phyloP scores from a whole-genome alignment of 2,329 filamentous ascomycete genomes.

The Ascocoryne sarcoides region DNA sequence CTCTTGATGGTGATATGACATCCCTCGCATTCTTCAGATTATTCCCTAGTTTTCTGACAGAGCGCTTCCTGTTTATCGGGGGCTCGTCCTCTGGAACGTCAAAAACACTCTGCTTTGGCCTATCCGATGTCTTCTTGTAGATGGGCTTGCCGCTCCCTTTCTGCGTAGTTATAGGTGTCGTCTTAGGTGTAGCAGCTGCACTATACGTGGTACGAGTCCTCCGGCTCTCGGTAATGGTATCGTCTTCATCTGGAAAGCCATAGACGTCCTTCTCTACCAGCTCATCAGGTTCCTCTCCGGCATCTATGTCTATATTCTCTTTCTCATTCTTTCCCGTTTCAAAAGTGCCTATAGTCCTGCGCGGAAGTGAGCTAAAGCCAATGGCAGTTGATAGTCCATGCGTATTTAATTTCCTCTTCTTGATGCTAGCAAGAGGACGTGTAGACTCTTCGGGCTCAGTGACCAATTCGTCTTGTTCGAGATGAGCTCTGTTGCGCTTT shows the following conservation, averaged over 20 bases:
- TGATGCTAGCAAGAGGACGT: conserved; percentile 8
- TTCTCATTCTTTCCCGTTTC: conserved; percentile 6
- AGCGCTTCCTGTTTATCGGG: not conserved
- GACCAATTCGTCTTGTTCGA: conserved; percentile 15
- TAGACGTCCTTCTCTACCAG: conserved; percentile 7
- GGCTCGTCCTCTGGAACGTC: conserved; percentile 10
- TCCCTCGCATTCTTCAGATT: conserved; percentile 7
- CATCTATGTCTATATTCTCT: conserved; percentile 7
- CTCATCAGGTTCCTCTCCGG: conserved; percentile 7
- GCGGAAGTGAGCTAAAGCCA: conserved; percentile 5
- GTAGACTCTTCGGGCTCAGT: conserved; percentile 1
- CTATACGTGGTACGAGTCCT: conserved; percentile 1
- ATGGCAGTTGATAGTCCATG: not conserved
- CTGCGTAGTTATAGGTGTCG: conserved; percentile 1
- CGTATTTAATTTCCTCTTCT: conserved; percentile 13
- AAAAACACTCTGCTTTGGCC: conserved; percentile 8
- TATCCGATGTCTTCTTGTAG: not conserved
- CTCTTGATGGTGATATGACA: not conserved
- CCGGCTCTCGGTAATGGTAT: not conserved
- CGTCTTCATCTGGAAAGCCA: conserved; percentile 8
- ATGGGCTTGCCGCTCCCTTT: conserved; percentile 3
- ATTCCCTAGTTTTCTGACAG: conserved; percentile 2
- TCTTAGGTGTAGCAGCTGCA: conserved; percentile 4
- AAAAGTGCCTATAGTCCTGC: not conserved
- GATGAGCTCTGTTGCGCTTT: conserved; percentile 16